Conservation (phyloP, 345 rosid genomes). For the Microthlaspi erraticum region DNA sequence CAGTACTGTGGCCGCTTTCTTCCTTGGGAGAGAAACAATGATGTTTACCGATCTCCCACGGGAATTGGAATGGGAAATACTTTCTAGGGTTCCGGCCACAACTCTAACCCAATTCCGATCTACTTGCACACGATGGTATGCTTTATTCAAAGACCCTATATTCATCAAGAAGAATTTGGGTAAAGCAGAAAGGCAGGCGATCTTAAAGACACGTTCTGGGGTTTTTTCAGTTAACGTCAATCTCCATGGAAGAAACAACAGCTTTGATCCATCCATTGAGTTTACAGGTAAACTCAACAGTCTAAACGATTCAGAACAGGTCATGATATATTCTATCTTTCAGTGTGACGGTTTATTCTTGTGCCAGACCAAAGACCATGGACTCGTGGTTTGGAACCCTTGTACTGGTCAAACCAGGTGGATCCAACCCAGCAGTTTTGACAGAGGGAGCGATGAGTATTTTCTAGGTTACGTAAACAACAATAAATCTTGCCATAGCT, state of each 20-base stretch:
- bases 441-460: neutral
- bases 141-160: neutral
- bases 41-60: too few relatives aligned
- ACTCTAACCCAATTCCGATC: too few relatives aligned
- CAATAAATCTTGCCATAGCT: too few relatives aligned
- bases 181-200: neutral
- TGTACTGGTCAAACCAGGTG: neutral
- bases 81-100: too few relatives aligned
- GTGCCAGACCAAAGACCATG: neutral
- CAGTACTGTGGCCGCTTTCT: too few relatives aligned
- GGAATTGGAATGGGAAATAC: too few relatives aligned
- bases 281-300: neutral
- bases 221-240: neutral
- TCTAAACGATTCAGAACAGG: neutral
- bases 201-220: neutral
- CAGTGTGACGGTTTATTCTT: neutral
- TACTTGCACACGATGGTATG: too few relatives aligned
- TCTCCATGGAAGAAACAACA: neutral
- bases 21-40: too few relatives aligned
- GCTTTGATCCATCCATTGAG: neutral
- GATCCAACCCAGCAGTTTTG: neutral
- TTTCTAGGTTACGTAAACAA: neutral
- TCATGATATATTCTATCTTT: neutral
- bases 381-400: slow-evolving; percentile 5
- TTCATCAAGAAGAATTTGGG: neutral